Conservation (phyloP, 2,329 filamentous ascomycete species). For the Mariannaea sp. region DNA sequence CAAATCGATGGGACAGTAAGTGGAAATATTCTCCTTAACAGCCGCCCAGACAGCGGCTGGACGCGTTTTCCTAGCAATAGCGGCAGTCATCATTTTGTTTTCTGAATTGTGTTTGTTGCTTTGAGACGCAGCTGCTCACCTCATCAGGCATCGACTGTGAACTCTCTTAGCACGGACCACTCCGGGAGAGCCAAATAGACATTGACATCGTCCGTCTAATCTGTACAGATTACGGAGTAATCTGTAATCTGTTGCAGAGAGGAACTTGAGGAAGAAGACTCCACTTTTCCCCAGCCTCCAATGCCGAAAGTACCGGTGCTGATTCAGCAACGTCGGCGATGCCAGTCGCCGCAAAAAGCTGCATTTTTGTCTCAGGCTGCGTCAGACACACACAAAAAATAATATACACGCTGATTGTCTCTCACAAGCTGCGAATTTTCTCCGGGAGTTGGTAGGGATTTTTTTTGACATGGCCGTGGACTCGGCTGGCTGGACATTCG, state of each 20-base stretch:
- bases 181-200: background rate
- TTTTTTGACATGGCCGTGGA: constrained; percentile 12
- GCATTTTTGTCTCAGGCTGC: background rate
- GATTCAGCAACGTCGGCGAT: constrained; percentile 12
- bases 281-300: background rate
- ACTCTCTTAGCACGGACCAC: background rate
- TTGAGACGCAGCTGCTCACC: background rate
- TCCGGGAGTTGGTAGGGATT: background rate
- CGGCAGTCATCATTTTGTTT: background rate
- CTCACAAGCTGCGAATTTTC: background rate
- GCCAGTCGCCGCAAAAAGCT: background rate
- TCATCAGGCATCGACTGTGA: background rate
- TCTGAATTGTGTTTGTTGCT: background rate
- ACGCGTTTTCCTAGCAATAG: no score
- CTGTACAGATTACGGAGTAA: background rate
- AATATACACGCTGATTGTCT: no score
- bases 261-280: background rate
- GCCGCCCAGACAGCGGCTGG: no score
- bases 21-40: no score
- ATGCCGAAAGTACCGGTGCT: constrained; percentile 14
- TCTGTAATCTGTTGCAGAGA: background rate
- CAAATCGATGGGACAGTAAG: no score
- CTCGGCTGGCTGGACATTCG: constrained; percentile 4
- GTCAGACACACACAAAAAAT: background rate
- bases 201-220: background rate